phyloP scores from a whole-genome alignment of 108 stramenopile species.

The Fragilariopsis cylindrus region DNA sequence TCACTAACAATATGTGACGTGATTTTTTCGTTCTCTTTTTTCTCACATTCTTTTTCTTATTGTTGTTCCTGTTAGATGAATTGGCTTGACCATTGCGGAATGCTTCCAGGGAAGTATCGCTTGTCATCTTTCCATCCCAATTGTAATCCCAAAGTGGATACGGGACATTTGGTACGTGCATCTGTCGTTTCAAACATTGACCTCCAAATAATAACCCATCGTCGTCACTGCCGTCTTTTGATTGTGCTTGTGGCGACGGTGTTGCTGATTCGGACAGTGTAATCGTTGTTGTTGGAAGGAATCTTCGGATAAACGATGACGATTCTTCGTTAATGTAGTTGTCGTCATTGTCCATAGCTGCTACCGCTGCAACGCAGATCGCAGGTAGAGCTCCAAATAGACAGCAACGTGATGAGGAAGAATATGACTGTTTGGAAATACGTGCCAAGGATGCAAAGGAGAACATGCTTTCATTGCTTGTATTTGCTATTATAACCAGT shows the following conservation, averaged over 20 bases:
- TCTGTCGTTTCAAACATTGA: conserved; percentile 42
- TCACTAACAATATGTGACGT: conserved; percentile 81
- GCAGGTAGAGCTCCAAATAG: no score
- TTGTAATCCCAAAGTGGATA: conserved; percentile 57
- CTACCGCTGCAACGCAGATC: no score
- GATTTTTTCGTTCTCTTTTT: conserved; percentile 54
- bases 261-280: no score
- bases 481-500: no score
- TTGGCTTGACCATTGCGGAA: not conserved
- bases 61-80: not conserved
- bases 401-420: no score
- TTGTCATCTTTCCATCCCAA: conserved; percentile 43
- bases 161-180: conserved; percentile 35
- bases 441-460: no score
- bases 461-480: no score
- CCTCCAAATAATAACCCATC: conserved; percentile 22
- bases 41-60: not conserved
- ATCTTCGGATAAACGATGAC: not conserved
- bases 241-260: no score
- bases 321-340: not conserved
- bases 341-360: no score
- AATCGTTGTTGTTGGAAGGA: not conserved
- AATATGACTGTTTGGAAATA: no score
- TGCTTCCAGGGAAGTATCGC: conserved; percentile 34
- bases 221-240: not conserved